A percentile compares a stretch with the other conserved stretches of the same genome.
phyloP scores from a whole-genome alignment of 2,329 filamentous ascomycete genomes.

The Aciculosporium take region DNA sequence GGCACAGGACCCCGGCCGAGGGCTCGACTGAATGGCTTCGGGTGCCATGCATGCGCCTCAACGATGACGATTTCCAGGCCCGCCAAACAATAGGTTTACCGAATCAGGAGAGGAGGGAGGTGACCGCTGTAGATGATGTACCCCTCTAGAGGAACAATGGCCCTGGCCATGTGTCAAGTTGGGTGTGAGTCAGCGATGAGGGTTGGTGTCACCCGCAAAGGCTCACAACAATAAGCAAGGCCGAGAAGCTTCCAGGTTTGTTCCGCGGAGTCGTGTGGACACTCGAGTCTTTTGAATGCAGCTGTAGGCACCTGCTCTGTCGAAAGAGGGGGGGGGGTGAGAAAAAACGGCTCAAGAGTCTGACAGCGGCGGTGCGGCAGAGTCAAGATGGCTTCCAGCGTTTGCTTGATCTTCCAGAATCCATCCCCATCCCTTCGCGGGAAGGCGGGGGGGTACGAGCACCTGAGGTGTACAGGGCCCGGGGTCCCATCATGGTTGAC shows the following conservation, averaged over 20 bases:
- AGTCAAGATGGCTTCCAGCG: too few relatives aligned
- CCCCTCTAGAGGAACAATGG: conserved; percentile 1
- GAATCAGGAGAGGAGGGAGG: not conserved
- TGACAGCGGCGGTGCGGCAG: too few relatives aligned
- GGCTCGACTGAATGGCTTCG: not conserved
- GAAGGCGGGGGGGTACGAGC: too few relatives aligned
- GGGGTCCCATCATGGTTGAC: too few relatives aligned
- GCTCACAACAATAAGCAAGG: not conserved
- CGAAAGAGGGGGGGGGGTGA: too few relatives aligned
- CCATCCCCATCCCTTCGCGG: too few relatives aligned
- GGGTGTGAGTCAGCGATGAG: not conserved
- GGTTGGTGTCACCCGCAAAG: not conserved
- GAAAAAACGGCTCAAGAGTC: too few relatives aligned
- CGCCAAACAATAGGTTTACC: not conserved
- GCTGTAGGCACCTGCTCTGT: too few relatives aligned
- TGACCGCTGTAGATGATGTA: not conserved
- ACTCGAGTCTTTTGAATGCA: too few relatives aligned
- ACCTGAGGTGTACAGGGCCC: too few relatives aligned
- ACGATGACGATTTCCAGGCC: not conserved
- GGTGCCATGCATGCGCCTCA: not conserved
- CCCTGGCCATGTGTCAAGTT: not conserved
- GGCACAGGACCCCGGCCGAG: not conserved
- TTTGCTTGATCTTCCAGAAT: too few relatives aligned
- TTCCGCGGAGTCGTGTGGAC: too few relatives aligned
- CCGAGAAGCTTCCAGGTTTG: not conserved